A percentile compares a stretch with the other conserved stretches of the same genome.
Evolutionary conservation across 2,329 filamentous ascomycete genomes (phyloP).

Genomic region (Pyricularia grisea): DNA sequence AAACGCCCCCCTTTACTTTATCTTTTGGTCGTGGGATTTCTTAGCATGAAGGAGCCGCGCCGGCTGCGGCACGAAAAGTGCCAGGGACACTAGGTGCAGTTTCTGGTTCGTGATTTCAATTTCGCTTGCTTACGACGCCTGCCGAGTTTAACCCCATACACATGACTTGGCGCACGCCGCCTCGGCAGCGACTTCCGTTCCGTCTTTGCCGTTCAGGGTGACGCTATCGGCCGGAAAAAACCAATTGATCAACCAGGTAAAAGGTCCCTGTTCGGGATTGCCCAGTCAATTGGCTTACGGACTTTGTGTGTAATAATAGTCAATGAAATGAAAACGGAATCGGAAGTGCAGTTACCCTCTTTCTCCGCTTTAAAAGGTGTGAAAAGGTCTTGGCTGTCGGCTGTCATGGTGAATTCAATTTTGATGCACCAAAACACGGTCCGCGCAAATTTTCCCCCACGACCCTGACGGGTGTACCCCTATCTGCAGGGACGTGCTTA

Average conservation of each 20-base stretch:
- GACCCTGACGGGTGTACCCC: background rate
- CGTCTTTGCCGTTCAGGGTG: background rate
- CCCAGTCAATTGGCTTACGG: background rate
- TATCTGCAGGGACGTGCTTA: background rate
- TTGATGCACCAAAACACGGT: background rate
- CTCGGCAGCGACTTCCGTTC: background rate
- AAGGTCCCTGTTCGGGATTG: background rate
- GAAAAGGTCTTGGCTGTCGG: background rate
- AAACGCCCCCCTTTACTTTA: background rate
- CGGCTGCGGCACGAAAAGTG: background rate
- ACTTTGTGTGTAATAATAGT: background rate
- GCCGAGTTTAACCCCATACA: background rate
- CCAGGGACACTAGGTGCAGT: background rate
- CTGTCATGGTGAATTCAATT: background rate
- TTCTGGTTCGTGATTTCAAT: background rate
- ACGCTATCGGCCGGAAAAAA: background rate
- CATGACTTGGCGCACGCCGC: background rate
- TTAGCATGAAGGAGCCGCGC: background rate
- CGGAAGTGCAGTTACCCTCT: background rate
- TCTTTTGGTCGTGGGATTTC: background rate
- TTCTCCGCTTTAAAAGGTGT: background rate
- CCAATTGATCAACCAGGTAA: background rate
- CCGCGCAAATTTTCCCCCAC: background rate
- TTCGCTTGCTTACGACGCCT: slow-evolving; percentile 1
- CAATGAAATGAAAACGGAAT: no score